Conservation (phyloP, 495 filamentous ascomycete species). For the Aspergillus avenaceus region DNA sequence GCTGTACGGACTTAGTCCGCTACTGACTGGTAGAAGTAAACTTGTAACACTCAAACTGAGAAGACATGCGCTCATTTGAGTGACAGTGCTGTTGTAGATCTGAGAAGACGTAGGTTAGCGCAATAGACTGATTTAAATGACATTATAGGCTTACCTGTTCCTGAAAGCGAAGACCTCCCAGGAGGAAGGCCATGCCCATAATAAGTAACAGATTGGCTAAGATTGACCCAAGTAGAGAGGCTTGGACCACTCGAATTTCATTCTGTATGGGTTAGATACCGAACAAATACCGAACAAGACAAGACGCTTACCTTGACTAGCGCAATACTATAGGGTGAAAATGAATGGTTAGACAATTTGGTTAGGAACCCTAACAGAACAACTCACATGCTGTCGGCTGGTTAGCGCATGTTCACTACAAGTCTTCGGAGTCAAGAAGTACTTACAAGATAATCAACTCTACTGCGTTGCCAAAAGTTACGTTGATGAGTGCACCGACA, state of each 20-base stretch:
- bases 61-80: slow-evolving; percentile 91
- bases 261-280: slow-evolving; percentile 46
- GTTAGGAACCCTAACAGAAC: neutral
- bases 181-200: slow-evolving; percentile 83
- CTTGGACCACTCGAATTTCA: slow-evolving; percentile 86
- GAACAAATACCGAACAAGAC: neutral
- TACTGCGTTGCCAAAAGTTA: slow-evolving; percentile 86
- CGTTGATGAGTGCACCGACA: slow-evolving; percentile 76
- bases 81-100: slow-evolving; percentile 92
- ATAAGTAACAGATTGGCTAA: slow-evolving; percentile 84
- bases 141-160: slow-evolving; percentile 60
- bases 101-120: too few species aligned
- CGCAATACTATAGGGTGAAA: slow-evolving; percentile 21
- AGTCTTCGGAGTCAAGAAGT: neutral
- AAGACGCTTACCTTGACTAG: slow-evolving; percentile 19
- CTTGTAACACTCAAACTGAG: slow-evolving; percentile 87
- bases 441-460: slow-evolving; percentile 79
- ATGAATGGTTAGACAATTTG: neutral
- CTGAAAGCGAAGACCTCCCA: slow-evolving; percentile 80
- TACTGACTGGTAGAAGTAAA: slow-evolving; percentile 65
- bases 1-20: neutral
- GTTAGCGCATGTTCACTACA: slow-evolving; percentile 1
- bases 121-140: neutral
- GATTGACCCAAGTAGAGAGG: slow-evolving; percentile 82
- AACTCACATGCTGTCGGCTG: slow-evolving; percentile 16